phyloP scores from a whole-genome alignment of 2,329 filamentous ascomycete species.

The Trichoderma sp. region DNA sequence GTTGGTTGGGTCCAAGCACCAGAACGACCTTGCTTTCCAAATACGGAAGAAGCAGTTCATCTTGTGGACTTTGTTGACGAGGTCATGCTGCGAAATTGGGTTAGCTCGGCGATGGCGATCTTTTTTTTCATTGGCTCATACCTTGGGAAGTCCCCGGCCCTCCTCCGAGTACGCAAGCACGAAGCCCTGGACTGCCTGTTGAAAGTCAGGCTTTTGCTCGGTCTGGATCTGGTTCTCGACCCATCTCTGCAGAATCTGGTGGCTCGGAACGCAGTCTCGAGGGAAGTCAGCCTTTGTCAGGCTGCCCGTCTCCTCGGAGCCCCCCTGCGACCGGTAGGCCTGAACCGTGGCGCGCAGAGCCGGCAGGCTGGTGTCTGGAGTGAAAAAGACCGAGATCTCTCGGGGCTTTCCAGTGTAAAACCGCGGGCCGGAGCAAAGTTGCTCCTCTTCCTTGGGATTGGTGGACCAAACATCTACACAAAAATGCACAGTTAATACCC shows the following conservation, averaged over 20 bases:
- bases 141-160: conserved; percentile 39
- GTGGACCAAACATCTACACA: conserved; percentile 38
- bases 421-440: conserved; percentile 33
- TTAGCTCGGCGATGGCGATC: conserved; percentile 22
- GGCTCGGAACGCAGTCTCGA: conserved; percentile 37
- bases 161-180: conserved; percentile 37
- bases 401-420: conserved; percentile 38
- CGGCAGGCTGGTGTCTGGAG: conserved; percentile 36
- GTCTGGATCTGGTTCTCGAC: conserved; percentile 37
- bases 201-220: conserved; percentile 34
- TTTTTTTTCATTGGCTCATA: conserved; percentile 25
- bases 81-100: conserved; percentile 34
- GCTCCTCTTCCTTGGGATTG: conserved; percentile 34
- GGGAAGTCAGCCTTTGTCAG: conserved; percentile 38
- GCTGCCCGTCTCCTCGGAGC: conserved; percentile 29
- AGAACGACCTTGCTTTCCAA: conserved; percentile 44
- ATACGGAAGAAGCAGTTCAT: conserved; percentile 51
- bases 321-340: conserved; percentile 35
- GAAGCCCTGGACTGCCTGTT: conserved; percentile 36
- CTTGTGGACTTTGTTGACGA: conserved; percentile 43
- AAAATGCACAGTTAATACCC: conserved; percentile 24
- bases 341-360: conserved; percentile 39
- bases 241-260: conserved; percentile 36
- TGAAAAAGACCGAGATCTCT: conserved; percentile 38
- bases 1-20: conserved; percentile 38